phyloP scores from a whole-genome alignment of 768 basidiomycete species.

The Suillus subaureus region DNA sequence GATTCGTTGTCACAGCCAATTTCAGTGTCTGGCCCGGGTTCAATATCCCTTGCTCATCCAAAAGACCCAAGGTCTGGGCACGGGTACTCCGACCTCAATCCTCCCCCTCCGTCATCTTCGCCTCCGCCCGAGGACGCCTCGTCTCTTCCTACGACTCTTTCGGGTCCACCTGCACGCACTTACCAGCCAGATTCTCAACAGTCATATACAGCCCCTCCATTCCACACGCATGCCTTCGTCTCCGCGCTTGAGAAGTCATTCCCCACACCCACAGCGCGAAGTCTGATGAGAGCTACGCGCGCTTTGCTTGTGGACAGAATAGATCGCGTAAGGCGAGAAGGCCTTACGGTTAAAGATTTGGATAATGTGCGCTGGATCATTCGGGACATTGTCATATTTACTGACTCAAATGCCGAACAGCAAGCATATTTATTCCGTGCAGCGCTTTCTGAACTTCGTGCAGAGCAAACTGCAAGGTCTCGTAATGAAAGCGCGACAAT shows the following conservation, averaged over 20 bases:
- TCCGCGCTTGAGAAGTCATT: conserved; percentile 71
- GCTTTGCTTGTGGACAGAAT: conserved; percentile 79
- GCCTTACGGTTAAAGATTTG: conserved; percentile 72
- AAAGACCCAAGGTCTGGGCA: conserved; percentile 19
- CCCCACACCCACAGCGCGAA: conserved; percentile 69
- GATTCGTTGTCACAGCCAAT: conserved; percentile 2
- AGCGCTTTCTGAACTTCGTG: conserved; percentile 86
- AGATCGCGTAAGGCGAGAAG: conserved; percentile 70
- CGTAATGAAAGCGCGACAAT: conserved; percentile 87
- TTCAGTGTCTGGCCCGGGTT: conserved; percentile 9
- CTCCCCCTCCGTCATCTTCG: conserved; percentile 5
- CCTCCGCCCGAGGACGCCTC: background rate
- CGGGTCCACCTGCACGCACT: conserved; percentile 16
- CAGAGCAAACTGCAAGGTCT: conserved; percentile 79
- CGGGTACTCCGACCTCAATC: conserved; percentile 9
- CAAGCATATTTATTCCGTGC: conserved; percentile 96
- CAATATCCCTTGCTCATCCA: conserved; percentile 18
- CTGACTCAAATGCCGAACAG: conserved; percentile 40
- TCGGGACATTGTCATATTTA: background rate
- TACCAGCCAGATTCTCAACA: conserved; percentile 11
- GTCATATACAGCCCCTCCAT: conserved; percentile 69
- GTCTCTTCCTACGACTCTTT: conserved; percentile 18
- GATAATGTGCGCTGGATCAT: conserved; percentile 64
- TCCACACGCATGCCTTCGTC: conserved; percentile 83
- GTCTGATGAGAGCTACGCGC: conserved; percentile 82